phyloP scores from a whole-genome alignment of 1,284 basidiomycete species.

The Ustilago lituana region DNA sequence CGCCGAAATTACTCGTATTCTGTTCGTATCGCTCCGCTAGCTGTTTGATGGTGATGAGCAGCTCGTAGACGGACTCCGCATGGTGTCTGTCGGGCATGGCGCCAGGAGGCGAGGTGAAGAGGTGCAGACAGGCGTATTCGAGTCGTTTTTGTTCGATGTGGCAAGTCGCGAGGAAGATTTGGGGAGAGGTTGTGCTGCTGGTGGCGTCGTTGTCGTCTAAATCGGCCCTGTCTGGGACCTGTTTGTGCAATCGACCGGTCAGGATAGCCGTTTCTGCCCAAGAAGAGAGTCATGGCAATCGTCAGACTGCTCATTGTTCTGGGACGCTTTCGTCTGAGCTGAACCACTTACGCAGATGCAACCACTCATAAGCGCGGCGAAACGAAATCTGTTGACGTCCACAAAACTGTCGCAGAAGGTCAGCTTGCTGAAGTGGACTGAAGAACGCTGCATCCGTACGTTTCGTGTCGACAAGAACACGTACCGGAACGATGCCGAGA shows the following conservation, averaged over 20 bases:
- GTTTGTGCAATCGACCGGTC: constrained; percentile 10
- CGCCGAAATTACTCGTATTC: neutral
- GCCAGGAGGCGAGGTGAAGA: constrained; percentile 15
- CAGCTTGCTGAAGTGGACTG: neutral
- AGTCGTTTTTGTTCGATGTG: constrained; percentile 35
- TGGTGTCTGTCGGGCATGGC: constrained; percentile 10
- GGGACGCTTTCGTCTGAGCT: too few relatives aligned
- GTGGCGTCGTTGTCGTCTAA: too few relatives aligned
- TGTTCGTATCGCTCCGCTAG: constrained; percentile 16
- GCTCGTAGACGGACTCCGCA: constrained; percentile 21
- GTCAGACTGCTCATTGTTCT: too few relatives aligned
- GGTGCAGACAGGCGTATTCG: constrained; percentile 18
- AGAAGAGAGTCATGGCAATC: too few relatives aligned
- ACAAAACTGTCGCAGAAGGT: neutral
- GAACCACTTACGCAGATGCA: constrained; percentile 17
- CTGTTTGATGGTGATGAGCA: constrained; percentile 19
- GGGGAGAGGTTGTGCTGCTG: too few relatives aligned
- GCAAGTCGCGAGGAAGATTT: constrained; percentile 10
- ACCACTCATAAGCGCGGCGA: constrained; percentile 22
- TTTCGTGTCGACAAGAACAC: neutral
- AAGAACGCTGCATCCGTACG: neutral
- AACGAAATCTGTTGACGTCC: constrained; percentile 11
- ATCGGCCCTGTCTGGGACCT: too few relatives aligned
- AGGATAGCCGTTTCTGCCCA: constrained; percentile 31
- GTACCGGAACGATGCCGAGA: constrained; percentile 12